Evolutionary conservation across 495 filamentous ascomycete species (phyloP).

Genomic region (Clavariopsis aquatica): DNA sequence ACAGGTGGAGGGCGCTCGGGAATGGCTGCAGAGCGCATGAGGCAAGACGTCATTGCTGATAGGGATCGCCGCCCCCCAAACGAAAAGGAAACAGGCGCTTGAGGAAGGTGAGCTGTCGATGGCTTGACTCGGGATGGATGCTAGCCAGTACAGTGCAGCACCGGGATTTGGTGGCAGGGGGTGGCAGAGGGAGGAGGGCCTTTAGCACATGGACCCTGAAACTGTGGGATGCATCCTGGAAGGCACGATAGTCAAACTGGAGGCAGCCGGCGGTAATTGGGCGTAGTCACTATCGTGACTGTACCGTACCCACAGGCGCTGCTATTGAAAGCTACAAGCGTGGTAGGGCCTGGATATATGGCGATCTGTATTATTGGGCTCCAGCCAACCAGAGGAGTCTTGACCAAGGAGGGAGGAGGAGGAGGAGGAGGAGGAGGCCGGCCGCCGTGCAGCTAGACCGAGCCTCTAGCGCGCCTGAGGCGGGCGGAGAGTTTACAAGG

Average conservation of each 20-base stretch:
- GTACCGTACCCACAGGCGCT: not conserved
- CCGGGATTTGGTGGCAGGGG: no score
- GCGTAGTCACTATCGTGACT: not conserved
- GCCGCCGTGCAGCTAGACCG: constrained; percentile 9
- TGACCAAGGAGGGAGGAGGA: constrained; percentile 5
- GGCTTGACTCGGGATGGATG: constrained; percentile 3
- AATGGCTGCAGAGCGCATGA: not conserved
- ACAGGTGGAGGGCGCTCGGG: not conserved
- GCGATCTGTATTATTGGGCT: not conserved
- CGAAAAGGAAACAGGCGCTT: constrained; percentile 9
- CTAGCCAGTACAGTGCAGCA: no score
- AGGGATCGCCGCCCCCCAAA: constrained; percentile 19
- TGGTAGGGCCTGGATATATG: constrained; percentile 6
- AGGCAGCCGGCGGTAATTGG: not conserved
- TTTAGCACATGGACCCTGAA: not conserved
- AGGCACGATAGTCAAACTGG: not conserved
- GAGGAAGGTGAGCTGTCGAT: constrained; percentile 18
- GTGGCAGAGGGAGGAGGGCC: no score
- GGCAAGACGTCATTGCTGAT: constrained; percentile 13
- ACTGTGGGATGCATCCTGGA: not conserved
- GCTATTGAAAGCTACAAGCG: not conserved
- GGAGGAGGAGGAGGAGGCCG: constrained; percentile 6
- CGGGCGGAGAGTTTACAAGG: not conserved
- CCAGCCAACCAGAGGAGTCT: not conserved
- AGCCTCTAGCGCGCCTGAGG: constrained; percentile 15